Evolutionary conservation across 345 rosid species (phyloP).

Genomic region (Heritiera fomes): DNA sequence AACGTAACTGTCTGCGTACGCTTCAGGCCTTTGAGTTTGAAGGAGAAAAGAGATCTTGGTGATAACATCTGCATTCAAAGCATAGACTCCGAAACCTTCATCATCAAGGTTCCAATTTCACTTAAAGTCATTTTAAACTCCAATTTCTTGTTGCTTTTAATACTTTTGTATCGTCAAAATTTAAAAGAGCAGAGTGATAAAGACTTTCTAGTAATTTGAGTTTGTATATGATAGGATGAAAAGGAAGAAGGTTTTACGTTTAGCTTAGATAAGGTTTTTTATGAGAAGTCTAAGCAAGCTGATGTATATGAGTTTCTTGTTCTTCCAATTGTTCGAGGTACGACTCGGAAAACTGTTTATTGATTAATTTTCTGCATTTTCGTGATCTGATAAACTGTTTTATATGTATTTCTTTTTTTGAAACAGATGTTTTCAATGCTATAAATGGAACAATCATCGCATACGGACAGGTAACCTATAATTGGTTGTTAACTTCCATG

Average conservation of each 20-base stretch:
- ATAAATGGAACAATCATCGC: constrained; percentile 82
- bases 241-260: constrained; percentile 66
- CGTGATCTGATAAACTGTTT: constrained; percentile 9
- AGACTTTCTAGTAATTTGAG: neutral
- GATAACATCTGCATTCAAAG: constrained; percentile 51
- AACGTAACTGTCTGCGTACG: constrained; percentile 77
- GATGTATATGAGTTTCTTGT: constrained; percentile 68
- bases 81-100: constrained; percentile 57
- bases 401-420: neutral
- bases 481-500: neutral
- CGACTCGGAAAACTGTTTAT: neutral
- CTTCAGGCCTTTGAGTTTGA: constrained; percentile 72
- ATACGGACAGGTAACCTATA: constrained; percentile 70
- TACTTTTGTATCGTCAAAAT: neutral
- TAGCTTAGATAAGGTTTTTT: constrained; percentile 64
- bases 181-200: no score
- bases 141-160: neutral
- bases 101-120: constrained; percentile 49
- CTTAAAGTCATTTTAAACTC: neutral
- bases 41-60: constrained; percentile 54
- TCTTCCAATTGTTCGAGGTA: constrained; percentile 71
- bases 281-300: constrained; percentile 57
- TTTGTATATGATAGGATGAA: constrained; percentile 49
- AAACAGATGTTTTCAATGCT: constrained; percentile 64
- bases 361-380: neutral